Evolutionary conservation across 176 grass and related monocot genomes (phyloP).

Genomic region (Aegilops umbellulata): DNA sequence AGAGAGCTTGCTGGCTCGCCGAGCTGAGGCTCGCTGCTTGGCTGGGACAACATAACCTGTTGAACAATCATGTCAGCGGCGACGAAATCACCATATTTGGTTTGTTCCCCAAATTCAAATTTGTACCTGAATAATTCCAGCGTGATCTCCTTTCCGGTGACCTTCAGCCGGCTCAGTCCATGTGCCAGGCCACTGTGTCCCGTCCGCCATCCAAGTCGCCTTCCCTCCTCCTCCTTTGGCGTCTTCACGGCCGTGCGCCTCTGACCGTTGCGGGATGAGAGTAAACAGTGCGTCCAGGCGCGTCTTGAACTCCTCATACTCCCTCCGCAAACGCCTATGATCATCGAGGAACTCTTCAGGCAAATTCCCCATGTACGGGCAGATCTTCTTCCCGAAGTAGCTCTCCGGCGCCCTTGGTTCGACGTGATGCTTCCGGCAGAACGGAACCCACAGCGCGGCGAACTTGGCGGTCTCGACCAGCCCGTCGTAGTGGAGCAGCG

Average conservation of each 20-base stretch:
- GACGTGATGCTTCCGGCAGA: slow-evolving; percentile 52
- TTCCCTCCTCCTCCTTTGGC: slow-evolving; percentile 20
- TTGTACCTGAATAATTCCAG: slow-evolving; percentile 40
- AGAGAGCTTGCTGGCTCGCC: slow-evolving; percentile 25
- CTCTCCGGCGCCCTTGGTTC: slow-evolving; percentile 50
- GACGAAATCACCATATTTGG: too few species aligned
- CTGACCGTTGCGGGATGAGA: slow-evolving; percentile 31
- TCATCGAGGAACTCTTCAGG: slow-evolving; percentile 37
- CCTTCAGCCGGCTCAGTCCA: slow-evolving; percentile 39
- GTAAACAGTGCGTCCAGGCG: slow-evolving; percentile 32
- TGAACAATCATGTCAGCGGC: slow-evolving; percentile 15
- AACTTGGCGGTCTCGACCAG: slow-evolving; percentile 46
- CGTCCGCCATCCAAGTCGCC: slow-evolving; percentile 49
- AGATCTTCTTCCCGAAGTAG: slow-evolving; percentile 36
- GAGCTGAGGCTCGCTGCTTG: slow-evolving; percentile 17
- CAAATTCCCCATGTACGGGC: slow-evolving; percentile 28
- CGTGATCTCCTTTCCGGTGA: slow-evolving; percentile 45
- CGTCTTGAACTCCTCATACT: slow-evolving; percentile 46
- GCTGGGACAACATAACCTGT: slow-evolving; percentile 44
- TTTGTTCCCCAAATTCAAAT: background rate
- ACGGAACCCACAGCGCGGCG: slow-evolving; percentile 41
- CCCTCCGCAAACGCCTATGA: background rate
- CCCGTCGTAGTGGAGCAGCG: slow-evolving; percentile 43
- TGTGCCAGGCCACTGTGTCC: slow-evolving; percentile 48
- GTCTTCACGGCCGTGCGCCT: slow-evolving; percentile 3